A percentile compares a stretch with the other conserved stretches of the same genome.
Evolutionary conservation across 495 filamentous ascomycete species (phyloP).

Genomic region (Aspergillus campestris): DNA sequence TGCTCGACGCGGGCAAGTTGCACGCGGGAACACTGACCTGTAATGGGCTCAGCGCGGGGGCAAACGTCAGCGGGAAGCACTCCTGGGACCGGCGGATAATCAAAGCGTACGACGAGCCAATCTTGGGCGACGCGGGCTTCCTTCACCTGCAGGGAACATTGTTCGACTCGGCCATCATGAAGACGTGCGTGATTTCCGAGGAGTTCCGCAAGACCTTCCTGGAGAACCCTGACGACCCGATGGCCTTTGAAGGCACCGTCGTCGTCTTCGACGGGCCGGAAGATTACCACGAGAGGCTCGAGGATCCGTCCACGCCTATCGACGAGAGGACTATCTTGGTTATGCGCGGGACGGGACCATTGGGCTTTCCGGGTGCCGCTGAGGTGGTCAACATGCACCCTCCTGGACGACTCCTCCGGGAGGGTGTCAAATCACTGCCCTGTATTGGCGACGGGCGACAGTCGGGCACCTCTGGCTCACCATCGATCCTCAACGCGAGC

Average conservation of each 20-base stretch:
- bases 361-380: conserved; percentile 46
- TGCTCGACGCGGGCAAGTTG: conserved; percentile 39
- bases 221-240: conserved; percentile 40
- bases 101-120: conserved; percentile 33
- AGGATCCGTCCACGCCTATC: conserved; percentile 35
- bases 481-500: conserved; percentile 47
- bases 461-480: conserved; percentile 47
- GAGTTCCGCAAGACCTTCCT: conserved; percentile 39
- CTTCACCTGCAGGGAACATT: conserved; percentile 42
- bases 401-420: conserved; percentile 35
- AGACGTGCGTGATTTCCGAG: conserved; percentile 46
- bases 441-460: conserved; percentile 50
- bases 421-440: conserved; percentile 42
- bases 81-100: conserved; percentile 40
- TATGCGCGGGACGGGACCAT: conserved; percentile 46
- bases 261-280: conserved; percentile 48
- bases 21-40: conserved; percentile 33
- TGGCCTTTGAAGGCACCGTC: conserved; percentile 44
- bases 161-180: conserved; percentile 50
- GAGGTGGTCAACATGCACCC: conserved; percentile 53
- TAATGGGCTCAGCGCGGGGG: conserved; percentile 32
- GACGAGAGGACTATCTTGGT: conserved; percentile 43
- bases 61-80: conserved; percentile 35
- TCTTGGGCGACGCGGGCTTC: conserved; percentile 43
- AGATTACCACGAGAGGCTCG: conserved; percentile 41